phyloP scores from a whole-genome alignment of 106 monocot genomes.

The Dactylorhiza incarnata region DNA sequence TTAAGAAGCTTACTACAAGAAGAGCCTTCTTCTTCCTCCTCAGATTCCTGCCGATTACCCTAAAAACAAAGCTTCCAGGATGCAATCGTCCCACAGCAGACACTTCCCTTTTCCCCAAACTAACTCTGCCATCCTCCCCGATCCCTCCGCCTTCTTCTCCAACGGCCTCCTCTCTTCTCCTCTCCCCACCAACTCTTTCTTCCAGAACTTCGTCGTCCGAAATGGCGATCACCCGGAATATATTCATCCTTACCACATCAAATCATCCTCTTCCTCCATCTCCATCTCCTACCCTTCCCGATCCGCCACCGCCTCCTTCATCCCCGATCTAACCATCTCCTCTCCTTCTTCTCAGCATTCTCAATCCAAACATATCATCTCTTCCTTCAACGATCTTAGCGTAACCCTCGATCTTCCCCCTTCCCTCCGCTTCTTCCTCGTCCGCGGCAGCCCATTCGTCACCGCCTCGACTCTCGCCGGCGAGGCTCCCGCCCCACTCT shows the following conservation, averaged over 20 bases:
- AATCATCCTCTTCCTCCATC: slow-evolving; percentile 48
- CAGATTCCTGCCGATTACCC: not conserved
- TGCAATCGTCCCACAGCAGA: not conserved
- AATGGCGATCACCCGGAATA: slow-evolving; percentile 90
- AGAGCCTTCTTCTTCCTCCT: too few relatives aligned
- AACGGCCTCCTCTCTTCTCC: slow-evolving; percentile 54
- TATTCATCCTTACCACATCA: slow-evolving; percentile 92
- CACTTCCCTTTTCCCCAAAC: slow-evolving; percentile 62
- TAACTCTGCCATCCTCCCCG: slow-evolving; percentile 52
- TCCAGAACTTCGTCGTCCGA: slow-evolving; percentile 83
- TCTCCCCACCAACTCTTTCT: slow-evolving; percentile 96
- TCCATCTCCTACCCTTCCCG: slow-evolving; percentile 40
- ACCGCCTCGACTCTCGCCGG: slow-evolving; percentile 39
- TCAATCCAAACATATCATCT: slow-evolving; percentile 29
- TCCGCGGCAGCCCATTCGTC: slow-evolving; percentile 77
- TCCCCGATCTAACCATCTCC: slow-evolving; percentile 76
- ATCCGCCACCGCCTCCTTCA: slow-evolving; percentile 28
- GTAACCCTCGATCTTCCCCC: slow-evolving; percentile 74
- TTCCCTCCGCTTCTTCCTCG: slow-evolving; percentile 67
- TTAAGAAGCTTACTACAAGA: not conserved
- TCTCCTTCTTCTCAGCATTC: not conserved
- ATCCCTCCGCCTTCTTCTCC: slow-evolving; percentile 74
- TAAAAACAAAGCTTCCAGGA: too few relatives aligned
- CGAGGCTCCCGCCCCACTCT: slow-evolving; percentile 12
- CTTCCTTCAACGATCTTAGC: slow-evolving; percentile 76